Evolutionary conservation across 192 early-diverging fungal species (phyloP).

Genomic region (Lobosporangium transversale): DNA sequence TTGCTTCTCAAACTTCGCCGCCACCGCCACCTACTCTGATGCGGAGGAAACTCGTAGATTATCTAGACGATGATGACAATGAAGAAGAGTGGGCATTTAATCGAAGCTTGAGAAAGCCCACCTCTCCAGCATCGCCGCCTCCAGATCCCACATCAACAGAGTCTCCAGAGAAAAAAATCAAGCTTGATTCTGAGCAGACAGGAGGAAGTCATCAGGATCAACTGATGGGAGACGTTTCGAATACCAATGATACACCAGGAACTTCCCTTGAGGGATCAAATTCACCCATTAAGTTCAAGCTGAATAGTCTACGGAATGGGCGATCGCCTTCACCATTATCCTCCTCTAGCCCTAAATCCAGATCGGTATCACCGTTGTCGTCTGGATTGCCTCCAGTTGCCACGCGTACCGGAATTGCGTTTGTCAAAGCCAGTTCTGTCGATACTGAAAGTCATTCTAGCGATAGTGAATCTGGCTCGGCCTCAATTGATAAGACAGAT

Average conservation of each 20-base stretch:
- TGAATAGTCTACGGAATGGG: constrained; percentile 35
- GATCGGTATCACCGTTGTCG: constrained; percentile 28
- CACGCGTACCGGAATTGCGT: constrained; percentile 29
- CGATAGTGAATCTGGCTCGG: not conserved
- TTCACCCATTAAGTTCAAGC: constrained; percentile 40
- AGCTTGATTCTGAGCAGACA: constrained; percentile 14
- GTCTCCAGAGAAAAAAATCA: constrained; percentile 31
- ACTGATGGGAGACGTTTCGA: not conserved
- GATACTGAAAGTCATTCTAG: constrained; percentile 5
- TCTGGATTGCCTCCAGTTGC: constrained; percentile 10
- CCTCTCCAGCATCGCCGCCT: constrained; percentile 1
- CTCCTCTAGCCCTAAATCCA: constrained; percentile 8
- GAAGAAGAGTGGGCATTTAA: constrained; percentile 31
- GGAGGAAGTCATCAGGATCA: constrained; percentile 4
- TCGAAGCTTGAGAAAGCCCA: not conserved
- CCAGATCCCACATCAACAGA: not conserved
- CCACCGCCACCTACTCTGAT: constrained; percentile 13
- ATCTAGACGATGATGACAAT: constrained; percentile 44
- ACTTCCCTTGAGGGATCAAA: constrained; percentile 6
- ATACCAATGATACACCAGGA: not conserved
- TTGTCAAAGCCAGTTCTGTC: constrained; percentile 28
- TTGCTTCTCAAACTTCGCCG: constrained; percentile 26
- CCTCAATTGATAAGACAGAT: not conserved
- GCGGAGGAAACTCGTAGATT: constrained; percentile 37
- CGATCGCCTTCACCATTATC: constrained; percentile 41